phyloP scores from a whole-genome alignment of 768 basidiomycete species.

The Mycena latifolia region DNA sequence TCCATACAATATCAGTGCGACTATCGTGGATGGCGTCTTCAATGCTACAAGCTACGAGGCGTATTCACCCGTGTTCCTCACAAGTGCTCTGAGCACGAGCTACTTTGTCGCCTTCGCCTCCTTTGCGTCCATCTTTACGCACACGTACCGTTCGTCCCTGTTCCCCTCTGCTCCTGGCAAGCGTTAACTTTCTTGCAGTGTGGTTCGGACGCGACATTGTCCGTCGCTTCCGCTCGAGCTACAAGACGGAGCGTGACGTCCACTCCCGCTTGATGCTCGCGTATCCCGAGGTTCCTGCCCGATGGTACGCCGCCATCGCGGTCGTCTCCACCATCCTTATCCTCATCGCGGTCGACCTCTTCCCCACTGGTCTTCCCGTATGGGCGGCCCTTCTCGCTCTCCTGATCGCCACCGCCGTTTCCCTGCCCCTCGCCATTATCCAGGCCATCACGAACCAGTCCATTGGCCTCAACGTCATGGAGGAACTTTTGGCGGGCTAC shows the following conservation, averaged over 20 bases:
- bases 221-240: constrained; percentile 73
- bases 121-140: constrained; percentile 80
- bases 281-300: constrained; percentile 82
- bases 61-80: constrained; percentile 86
- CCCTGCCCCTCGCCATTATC: constrained; percentile 82
- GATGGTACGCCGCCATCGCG: constrained; percentile 78
- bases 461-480: constrained; percentile 74
- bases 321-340: constrained; percentile 67
- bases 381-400: constrained; percentile 78
- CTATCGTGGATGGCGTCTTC: constrained; percentile 76
- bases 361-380: constrained; percentile 81
- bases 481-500: constrained; percentile 85
- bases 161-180: constrained; percentile 10
- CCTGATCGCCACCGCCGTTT: constrained; percentile 60
- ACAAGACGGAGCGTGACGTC: constrained; percentile 84
- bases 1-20: constrained; percentile 69
- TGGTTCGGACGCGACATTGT: constrained; percentile 88
- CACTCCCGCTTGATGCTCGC: constrained; percentile 87
- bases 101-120: constrained; percentile 86
- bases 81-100: constrained; percentile 72
- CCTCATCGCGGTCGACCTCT: constrained; percentile 77
- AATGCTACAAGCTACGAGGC: constrained; percentile 73
- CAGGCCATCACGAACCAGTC: constrained; percentile 91
- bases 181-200: constrained; percentile 54
- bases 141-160: constrained; percentile 77